These are phyloP conservation scores for Rhynchosporium graminicola DNA, from an alignment of 2,329 filamentous ascomycete genomes.

Conservation along the genomic window DNA sequence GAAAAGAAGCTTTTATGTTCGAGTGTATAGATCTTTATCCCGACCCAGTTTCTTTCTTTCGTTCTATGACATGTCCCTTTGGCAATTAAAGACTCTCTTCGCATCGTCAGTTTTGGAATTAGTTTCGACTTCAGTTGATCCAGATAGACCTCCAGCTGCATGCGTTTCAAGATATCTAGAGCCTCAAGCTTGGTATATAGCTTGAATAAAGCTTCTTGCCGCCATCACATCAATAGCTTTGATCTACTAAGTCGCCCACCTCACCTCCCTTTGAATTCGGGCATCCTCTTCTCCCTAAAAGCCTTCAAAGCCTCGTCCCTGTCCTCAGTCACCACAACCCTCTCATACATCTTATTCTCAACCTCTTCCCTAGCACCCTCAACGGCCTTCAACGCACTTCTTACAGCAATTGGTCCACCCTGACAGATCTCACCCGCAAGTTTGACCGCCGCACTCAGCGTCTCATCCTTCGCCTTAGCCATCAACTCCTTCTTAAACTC, in stretches of 20 bases:
- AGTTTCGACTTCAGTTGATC: neutral
- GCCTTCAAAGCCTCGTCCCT: slow-evolving; percentile 83
- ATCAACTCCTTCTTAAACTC: slow-evolving; percentile 49
- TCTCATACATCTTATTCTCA: slow-evolving; percentile 86
- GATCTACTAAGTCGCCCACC: neutral
- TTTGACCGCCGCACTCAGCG: slow-evolving; percentile 73
- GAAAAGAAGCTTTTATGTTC: too few species aligned
- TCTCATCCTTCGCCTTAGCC: slow-evolving; percentile 62
- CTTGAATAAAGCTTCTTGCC: neutral
- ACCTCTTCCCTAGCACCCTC: slow-evolving; percentile 69
- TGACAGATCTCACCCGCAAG: slow-evolving; percentile 85
- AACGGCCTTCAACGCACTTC: slow-evolving; percentile 78
- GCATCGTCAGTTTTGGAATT: neutral
- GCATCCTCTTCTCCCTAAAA: slow-evolving; percentile 76
- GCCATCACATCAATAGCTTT: neutral
- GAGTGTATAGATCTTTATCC: too few species aligned
- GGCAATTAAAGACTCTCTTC: neutral
- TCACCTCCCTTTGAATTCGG: slow-evolving; percentile 59
- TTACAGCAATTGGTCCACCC: slow-evolving; percentile 81
- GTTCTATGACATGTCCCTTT: too few species aligned
- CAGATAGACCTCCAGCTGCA: neutral
- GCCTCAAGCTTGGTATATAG: neutral
- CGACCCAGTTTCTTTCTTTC: too few species aligned
- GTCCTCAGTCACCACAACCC: slow-evolving; percentile 82
- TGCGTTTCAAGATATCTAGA: neutral